phyloP scores from a whole-genome alignment of 371 early-diverging fungal species.

The Sporodiniella umbellata region DNA sequence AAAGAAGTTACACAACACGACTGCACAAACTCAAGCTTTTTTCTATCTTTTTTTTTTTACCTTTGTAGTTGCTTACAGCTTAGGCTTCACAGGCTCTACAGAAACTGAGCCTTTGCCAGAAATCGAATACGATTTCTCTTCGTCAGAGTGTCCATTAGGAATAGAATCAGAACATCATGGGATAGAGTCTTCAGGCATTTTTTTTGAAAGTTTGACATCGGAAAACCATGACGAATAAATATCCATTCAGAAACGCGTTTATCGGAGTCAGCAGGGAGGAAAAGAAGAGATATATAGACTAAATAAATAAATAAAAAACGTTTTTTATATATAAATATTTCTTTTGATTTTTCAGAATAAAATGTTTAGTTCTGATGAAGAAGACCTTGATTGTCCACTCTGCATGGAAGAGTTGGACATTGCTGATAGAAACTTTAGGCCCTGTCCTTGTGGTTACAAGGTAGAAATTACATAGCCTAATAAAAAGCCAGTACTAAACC shows the following conservation, averaged over 20 bases:
- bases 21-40: too few relatives aligned
- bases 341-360: not conserved
- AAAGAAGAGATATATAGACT: not conserved
- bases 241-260: not conserved
- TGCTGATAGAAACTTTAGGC: slow-evolving; percentile 91
- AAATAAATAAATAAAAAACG: slow-evolving; percentile 2
- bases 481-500: not conserved
- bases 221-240: slow-evolving; percentile 9
- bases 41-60: not conserved
- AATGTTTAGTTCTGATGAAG: slow-evolving; percentile 58
- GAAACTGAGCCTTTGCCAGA: slow-evolving; percentile 4
- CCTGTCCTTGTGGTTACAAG: slow-evolving; percentile 98
- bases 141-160: slow-evolving; percentile 21
- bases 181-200: slow-evolving; percentile 23
- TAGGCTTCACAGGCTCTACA: slow-evolving; percentile 31
- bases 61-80: slow-evolving; percentile 34
- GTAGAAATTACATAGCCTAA: slow-evolving; percentile 36
- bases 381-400: slow-evolving; percentile 92
- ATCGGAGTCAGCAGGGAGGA: too few relatives aligned
- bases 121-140: slow-evolving; percentile 24
- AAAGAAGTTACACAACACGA: not conserved
- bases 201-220: slow-evolving; percentile 30
- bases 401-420: slow-evolving; percentile 97
- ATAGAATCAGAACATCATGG: slow-evolving; percentile 26
- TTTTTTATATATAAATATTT: not conserved